phyloP scores from a whole-genome alignment of 176 grass and related monocot genomes.

The Oryza brachyantha region DNA sequence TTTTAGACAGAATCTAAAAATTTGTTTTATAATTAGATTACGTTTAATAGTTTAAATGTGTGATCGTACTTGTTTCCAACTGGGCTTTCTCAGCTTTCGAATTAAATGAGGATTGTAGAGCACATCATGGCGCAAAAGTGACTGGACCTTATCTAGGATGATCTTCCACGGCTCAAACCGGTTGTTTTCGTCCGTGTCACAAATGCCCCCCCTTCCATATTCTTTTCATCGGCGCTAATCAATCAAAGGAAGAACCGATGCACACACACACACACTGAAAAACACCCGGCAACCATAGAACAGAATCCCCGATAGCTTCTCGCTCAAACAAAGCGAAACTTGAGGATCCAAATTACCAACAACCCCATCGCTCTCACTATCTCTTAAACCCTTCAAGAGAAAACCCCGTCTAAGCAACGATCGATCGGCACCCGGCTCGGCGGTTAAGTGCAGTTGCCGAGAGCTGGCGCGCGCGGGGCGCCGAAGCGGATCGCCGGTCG shows the following conservation, averaged over 20 bases:
- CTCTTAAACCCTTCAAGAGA: too few species aligned
- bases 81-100: background rate
- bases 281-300: background rate
- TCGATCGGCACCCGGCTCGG: background rate
- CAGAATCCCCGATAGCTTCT: background rate
- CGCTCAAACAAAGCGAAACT: background rate
- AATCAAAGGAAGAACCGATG: background rate
- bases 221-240: background rate
- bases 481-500: conserved; percentile 29
- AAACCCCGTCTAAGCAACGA: too few species aligned
- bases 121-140: background rate
- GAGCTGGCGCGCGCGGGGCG: background rate
- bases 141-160: background rate
- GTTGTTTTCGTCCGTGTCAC: background rate
- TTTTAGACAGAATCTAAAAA: too few species aligned
- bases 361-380: background rate
- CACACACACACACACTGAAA: background rate
- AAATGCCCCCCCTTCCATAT: background rate
- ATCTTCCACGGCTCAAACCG: background rate
- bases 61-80: too few species aligned
- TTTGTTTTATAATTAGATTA: too few species aligned
- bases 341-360: background rate
- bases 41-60: too few species aligned
- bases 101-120: background rate
- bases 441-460: background rate